These are phyloP conservation scores for Podospora pseudoanserina DNA, from an alignment of 495 filamentous ascomycete species.

Conservation along the genomic window DNA sequence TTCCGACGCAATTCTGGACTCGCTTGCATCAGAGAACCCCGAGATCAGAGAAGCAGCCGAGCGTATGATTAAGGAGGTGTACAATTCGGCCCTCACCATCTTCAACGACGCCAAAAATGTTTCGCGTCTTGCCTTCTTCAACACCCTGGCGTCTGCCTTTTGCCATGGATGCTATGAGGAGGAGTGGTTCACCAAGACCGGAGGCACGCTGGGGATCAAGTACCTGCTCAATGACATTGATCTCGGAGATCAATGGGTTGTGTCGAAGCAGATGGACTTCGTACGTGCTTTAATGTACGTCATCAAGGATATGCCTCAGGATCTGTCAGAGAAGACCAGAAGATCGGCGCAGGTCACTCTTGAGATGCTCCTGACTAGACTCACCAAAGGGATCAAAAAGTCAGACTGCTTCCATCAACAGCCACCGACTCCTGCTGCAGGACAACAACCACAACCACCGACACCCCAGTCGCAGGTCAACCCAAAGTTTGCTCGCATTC, in stretches of 20 bases:
- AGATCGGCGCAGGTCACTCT: constrained; percentile 76
- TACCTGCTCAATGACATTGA: constrained; percentile 74
- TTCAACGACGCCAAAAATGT: constrained; percentile 71
- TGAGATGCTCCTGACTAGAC: constrained; percentile 68
- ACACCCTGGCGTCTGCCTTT: constrained; percentile 72
- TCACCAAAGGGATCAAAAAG: constrained; percentile 68
- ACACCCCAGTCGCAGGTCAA: constrained; percentile 25
- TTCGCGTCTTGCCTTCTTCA: constrained; percentile 74
- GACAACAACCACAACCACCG: constrained; percentile 20
- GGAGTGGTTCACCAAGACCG: constrained; percentile 96
- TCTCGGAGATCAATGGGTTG: constrained; percentile 79
- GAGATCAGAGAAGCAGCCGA: constrained; percentile 83
- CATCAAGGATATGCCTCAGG: constrained; percentile 93
- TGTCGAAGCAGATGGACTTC: constrained; percentile 76
- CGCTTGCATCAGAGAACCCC: constrained; percentile 73
- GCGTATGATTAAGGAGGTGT: constrained; percentile 67
- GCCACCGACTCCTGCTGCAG: constrained; percentile 7
- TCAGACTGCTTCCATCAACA: constrained; percentile 66
- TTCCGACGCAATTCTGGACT: constrained; percentile 83
- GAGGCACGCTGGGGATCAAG: constrained; percentile 85
- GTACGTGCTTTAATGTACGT: constrained; percentile 86
- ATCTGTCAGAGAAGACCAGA: constrained; percentile 83
- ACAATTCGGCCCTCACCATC: constrained; percentile 72
- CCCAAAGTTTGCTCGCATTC: constrained; percentile 50
- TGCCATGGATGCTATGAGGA: constrained; percentile 94